Evolutionary conservation across 129 eudicot species (phyloP), one percentile per base, ranked within the genome.

Genomic region (Arctium lappa): DNA sequence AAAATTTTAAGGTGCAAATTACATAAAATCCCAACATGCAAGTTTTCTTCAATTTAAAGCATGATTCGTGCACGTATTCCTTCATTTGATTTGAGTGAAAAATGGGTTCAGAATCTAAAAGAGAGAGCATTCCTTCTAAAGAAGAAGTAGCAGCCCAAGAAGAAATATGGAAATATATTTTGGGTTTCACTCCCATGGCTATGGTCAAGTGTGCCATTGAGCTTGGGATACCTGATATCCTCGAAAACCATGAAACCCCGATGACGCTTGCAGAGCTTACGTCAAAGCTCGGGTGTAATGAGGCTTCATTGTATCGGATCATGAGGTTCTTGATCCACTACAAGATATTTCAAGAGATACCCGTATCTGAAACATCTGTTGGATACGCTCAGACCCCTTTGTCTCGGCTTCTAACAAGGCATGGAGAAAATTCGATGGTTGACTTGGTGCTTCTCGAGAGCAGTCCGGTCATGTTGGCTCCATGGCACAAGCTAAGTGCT

Each of bases 191-290:
- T 33, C 93, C 89, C 38, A 86, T 90, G 89, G 97, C 94, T 15
- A 84, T 83, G 3, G 88, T 90, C 13, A 91, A 90, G 80, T 94
- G 97, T 81, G 94, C 92, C 66, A 82, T 91, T 73, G 93, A 94
- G 74, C 88, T 94, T 1, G 86, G 88, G 1, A 90, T 94, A 38
- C 72, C 98, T 0, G 94, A 94, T 34, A 85, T 82, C 74, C 69
- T 94, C n/a, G 93, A 91, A 53, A 86, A 76, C 40, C 88, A 83
- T 0, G 83, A 84, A 7, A 81, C 81, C 1, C 82, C 94, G 7
- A 79, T 87, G 76, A 42, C 88, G 30, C 83, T 92, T 3, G 6
- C 80, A 0, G 89, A 85, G n/a, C 88, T 94, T 3, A 85, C 98
- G 1, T 81, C 90, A 11, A 27, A 87, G 44, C 81, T 94, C 12